phyloP scores from a whole-genome alignment of 2,329 filamentous ascomycete species.

The Colletotrichum liaoningense region DNA sequence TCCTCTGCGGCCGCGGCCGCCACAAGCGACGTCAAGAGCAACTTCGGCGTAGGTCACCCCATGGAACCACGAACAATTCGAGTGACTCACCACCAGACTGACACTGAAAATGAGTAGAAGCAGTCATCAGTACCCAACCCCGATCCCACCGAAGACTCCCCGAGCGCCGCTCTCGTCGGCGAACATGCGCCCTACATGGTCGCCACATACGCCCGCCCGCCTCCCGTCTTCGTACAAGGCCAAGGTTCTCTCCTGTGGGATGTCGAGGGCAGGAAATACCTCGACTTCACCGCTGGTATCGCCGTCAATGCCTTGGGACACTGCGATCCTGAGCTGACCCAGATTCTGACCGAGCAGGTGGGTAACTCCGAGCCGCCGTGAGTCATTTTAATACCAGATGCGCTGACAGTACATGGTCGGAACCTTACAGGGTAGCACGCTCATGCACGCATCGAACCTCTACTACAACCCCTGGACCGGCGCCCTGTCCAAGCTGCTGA shows the following conservation, averaged over 20 bases:
- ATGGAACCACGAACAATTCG: background rate
- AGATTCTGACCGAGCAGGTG: conserved; percentile 83
- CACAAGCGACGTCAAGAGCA: conserved; percentile 48
- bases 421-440: conserved; percentile 70
- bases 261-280: conserved; percentile 86
- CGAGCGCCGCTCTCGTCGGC: conserved; percentile 79
- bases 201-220: conserved; percentile 90
- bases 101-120: conserved; percentile 37
- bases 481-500: conserved; percentile 84
- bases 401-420: conserved; percentile 8
- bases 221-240: conserved; percentile 89
- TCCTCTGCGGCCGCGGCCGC: conserved; percentile 49
- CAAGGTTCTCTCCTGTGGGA: conserved; percentile 92
- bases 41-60: conserved; percentile 45
- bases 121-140: conserved; percentile 67
- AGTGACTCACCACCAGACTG: background rate
- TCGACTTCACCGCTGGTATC: conserved; percentile 96
- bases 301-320: conserved; percentile 95
- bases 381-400: conserved; percentile 5
- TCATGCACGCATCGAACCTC: conserved; percentile 94
- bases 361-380: conserved; percentile 35
- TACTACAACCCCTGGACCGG: conserved; percentile 98
- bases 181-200: conserved; percentile 91
- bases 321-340: conserved; percentile 81
- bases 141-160: conserved; percentile 79